Evolutionary conservation across 495 filamentous ascomycete species (phyloP).

Genomic region (Aspergillus ostianus): DNA sequence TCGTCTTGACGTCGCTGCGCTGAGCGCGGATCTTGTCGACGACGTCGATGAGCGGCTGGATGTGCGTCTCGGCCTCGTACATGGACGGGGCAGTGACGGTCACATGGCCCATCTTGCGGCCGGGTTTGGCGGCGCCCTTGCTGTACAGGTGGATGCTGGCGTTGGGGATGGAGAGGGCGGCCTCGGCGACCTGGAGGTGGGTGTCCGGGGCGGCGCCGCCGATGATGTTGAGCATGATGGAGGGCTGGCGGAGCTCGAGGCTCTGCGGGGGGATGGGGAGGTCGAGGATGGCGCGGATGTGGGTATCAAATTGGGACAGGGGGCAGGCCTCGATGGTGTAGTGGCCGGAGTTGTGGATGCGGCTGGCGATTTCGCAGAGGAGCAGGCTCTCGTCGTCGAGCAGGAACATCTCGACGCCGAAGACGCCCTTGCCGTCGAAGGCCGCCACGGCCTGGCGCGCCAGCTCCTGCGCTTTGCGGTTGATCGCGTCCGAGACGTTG

Average conservation of each 20-base stretch:
- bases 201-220: slow-evolving; percentile 69
- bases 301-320: slow-evolving; percentile 87
- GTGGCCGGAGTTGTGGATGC: slow-evolving; percentile 95
- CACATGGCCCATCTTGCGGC: slow-evolving; percentile 93
- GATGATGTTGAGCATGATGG: slow-evolving; percentile 97
- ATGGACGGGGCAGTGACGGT: slow-evolving; percentile 71
- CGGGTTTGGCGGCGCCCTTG: slow-evolving; percentile 78
- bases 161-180: slow-evolving; percentile 59
- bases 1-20: slow-evolving; percentile 48
- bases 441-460: slow-evolving; percentile 75
- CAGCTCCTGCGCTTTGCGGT: slow-evolving; percentile 67
- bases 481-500: slow-evolving; percentile 58
- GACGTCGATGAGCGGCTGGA: slow-evolving; percentile 62
- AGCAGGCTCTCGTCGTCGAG: slow-evolving; percentile 71
- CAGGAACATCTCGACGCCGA: slow-evolving; percentile 96
- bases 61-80: slow-evolving; percentile 66
- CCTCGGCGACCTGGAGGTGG: slow-evolving; percentile 64
- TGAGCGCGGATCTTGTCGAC: slow-evolving; percentile 65
- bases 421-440: slow-evolving; percentile 87
- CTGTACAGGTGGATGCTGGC: slow-evolving; percentile 85
- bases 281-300: slow-evolving; percentile 82
- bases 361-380: slow-evolving; percentile 92
- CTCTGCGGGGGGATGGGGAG: slow-evolving; percentile 64
- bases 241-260: slow-evolving; percentile 58
- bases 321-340: slow-evolving; percentile 94